Evolutionary conservation across 805 yeast species (phyloP).

Genomic region (Ogataea glucozyma): DNA sequence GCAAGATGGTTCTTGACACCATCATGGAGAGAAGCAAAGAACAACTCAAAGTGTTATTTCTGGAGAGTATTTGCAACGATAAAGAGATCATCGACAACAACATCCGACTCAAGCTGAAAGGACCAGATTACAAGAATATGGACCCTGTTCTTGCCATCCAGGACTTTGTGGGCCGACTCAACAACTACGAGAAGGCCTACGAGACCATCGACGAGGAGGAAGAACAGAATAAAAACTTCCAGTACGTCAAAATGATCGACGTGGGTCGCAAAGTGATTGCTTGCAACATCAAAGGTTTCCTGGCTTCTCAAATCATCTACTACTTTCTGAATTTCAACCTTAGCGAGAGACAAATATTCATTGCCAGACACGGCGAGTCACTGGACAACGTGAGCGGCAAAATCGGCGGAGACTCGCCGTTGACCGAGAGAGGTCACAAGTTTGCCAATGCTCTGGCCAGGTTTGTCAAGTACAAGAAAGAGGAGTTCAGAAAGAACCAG

Average conservation of each 20-base stretch:
- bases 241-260: slow-evolving; percentile 92
- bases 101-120: slow-evolving; percentile 78
- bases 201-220: slow-evolving; percentile 83
- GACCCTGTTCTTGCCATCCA: slow-evolving; percentile 76
- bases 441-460: slow-evolving; percentile 72
- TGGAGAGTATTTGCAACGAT: slow-evolving; percentile 88
- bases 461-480: slow-evolving; percentile 71
- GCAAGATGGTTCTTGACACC: slow-evolving; percentile 56
- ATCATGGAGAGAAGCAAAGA: slow-evolving; percentile 58
- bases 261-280: slow-evolving; percentile 94
- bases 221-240: slow-evolving; percentile 60
- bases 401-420: slow-evolving; percentile 87
- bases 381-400: slow-evolving; percentile 80
- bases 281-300: slow-evolving; percentile 80
- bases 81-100: slow-evolving; percentile 75
- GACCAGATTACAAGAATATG: slow-evolving; percentile 90
- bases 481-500: slow-evolving; percentile 65
- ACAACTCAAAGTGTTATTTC: slow-evolving; percentile 72
- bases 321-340: slow-evolving; percentile 87
- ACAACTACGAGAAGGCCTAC: slow-evolving; percentile 84
- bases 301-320: slow-evolving; percentile 91
- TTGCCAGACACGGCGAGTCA: slow-evolving; percentile 93
- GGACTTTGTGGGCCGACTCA: slow-evolving; percentile 80
- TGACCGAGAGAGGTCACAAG: slow-evolving; percentile 76
- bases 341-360: slow-evolving; percentile 88